phyloP scores from a whole-genome alignment of 768 basidiomycete species.

The Cyclocybe aegerita region DNA sequence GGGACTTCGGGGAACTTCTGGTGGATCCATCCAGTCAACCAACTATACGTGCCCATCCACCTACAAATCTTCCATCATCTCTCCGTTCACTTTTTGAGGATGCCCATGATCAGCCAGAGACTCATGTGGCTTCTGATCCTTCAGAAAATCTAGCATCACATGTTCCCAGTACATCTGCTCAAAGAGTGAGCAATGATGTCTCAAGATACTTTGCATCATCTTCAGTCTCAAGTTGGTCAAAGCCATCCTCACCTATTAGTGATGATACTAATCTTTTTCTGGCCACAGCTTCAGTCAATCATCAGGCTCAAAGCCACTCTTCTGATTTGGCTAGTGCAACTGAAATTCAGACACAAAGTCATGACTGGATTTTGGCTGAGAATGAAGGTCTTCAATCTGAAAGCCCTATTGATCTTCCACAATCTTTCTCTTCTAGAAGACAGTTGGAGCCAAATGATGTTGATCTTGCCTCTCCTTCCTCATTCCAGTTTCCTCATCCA shows the following conservation, averaged over 20 bases:
- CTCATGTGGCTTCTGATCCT: conserved; percentile 31
- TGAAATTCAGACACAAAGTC: no score
- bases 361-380: no score
- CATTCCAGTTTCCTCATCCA: conserved; percentile 41
- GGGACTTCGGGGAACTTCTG: conserved; percentile 8
- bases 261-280: no score
- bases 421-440: conserved; percentile 18
- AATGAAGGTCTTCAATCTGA: not conserved
- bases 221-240: no score
- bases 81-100: conserved; percentile 79
- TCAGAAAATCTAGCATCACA: conserved; percentile 8
- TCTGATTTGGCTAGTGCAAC: no score
- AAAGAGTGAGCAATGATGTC: no score
- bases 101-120: conserved; percentile 37
- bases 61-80: conserved; percentile 69
- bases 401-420: conserved; percentile 12
- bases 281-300: no score
- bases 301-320: no score
- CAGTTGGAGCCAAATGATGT: conserved; percentile 12
- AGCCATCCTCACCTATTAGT: no score
- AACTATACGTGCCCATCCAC: conserved; percentile 49
- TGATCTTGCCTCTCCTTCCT: conserved; percentile 33
- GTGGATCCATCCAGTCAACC: conserved; percentile 28
- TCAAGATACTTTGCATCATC: no score
- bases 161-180: conserved; percentile 4